Percentiles rank a stretch among this genome's conserved stretches.
Evolutionary conservation across 176 grass and related monocot genomes (phyloP).

Genomic region (Alopecurus myosuroides): DNA sequence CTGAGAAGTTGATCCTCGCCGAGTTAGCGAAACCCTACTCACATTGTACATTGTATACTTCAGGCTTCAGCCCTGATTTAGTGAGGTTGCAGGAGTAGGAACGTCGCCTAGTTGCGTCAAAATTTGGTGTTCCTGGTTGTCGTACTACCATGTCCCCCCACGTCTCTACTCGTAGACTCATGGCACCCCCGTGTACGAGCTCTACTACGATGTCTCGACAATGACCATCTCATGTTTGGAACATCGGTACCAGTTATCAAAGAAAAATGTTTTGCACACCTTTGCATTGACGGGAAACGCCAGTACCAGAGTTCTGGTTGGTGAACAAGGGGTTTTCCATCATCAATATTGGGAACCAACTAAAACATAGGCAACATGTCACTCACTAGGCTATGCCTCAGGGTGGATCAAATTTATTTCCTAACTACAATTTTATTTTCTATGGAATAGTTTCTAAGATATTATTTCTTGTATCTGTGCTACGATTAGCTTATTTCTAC

Average conservation of each 20-base stretch:
- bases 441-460: slow-evolving; percentile 5
- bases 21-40: too few relatives aligned
- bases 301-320: not conserved
- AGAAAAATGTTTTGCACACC: not conserved
- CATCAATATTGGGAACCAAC: not conserved
- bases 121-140: too few relatives aligned
- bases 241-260: not conserved
- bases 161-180: too few relatives aligned
- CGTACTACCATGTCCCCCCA: too few relatives aligned
- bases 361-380: not conserved
- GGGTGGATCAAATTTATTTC: slow-evolving; percentile 1
- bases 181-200: too few relatives aligned
- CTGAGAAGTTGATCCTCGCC: too few relatives aligned
- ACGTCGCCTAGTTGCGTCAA: too few relatives aligned
- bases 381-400: not conserved
- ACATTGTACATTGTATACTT: too few relatives aligned
- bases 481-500: slow-evolving; percentile 15
- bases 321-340: not conserved
- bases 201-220: too few relatives aligned
- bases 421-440: not conserved
- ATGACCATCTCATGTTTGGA: not conserved
- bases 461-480: not conserved
- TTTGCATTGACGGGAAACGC: not conserved
- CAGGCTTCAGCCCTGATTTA: too few relatives aligned
- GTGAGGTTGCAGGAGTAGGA: too few relatives aligned